A percentile compares a stretch with the other conserved stretches of the same genome.
phyloP scores from a whole-genome alignment of 1,284 basidiomycete species.

The Cutaneotrichosporon cavernicola region DNA sequence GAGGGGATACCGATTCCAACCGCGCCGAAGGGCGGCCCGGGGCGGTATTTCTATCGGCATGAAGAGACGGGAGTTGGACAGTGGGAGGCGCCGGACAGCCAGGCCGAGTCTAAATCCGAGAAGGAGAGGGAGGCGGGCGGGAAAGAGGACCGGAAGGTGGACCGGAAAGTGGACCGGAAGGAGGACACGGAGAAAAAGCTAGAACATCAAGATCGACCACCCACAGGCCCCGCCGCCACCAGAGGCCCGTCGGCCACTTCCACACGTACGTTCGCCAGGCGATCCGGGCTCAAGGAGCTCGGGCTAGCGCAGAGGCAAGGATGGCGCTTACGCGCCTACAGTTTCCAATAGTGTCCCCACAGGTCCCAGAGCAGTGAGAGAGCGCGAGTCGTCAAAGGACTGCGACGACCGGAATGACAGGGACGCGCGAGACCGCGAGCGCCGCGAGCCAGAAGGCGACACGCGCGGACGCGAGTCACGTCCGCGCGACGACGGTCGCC shows the following conservation, averaged over 20 bases:
- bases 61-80: background rate
- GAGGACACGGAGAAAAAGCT: background rate
- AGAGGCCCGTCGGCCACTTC: background rate
- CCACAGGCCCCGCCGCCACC: conserved; percentile 3
- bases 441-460: background rate
- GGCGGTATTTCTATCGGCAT: background rate
- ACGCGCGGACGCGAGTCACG: background rate
- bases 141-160: background rate
- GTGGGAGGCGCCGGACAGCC: background rate
- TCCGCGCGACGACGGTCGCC: background rate
- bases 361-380: background rate
- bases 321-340: conserved; percentile 7
- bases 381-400: background rate
- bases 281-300: conserved; percentile 1
- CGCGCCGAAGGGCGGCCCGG: background rate
- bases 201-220: background rate
- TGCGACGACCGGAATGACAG: background rate
- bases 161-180: background rate
- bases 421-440: background rate
- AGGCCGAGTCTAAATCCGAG: background rate
- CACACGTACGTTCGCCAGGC: conserved; percentile 3
- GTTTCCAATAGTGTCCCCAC: background rate
- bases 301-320: conserved; percentile 2
- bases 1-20: background rate
- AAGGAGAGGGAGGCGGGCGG: background rate